Evolutionary conservation across 352 stramenopile genomes (phyloP).

Genomic region (Phytopythium montanum): DNA sequence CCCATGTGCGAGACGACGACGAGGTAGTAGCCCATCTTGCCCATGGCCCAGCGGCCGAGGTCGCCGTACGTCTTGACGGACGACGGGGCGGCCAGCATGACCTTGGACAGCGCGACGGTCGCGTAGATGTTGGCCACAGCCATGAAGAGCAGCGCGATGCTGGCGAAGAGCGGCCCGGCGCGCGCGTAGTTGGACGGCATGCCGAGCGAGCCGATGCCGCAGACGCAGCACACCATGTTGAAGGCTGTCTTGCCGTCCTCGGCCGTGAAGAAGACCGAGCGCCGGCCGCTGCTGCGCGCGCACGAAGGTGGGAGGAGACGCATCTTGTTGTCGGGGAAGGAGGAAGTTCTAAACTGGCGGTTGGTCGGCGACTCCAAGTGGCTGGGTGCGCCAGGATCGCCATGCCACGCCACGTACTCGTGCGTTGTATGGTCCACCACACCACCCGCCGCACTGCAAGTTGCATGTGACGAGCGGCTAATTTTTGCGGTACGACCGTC

Average conservation of each 20-base stretch:
- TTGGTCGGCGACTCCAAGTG: too few relatives aligned
- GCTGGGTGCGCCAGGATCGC: too few relatives aligned
- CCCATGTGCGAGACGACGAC: slow-evolving; percentile 33
- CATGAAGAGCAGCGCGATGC: slow-evolving; percentile 48
- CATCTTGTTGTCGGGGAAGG: too few relatives aligned
- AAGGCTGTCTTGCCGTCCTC: slow-evolving; percentile 43
- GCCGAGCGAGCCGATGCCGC: slow-evolving; percentile 52
- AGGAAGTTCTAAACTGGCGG: too few relatives aligned
- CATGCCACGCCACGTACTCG: too few relatives aligned
- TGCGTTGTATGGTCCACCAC: too few relatives aligned
- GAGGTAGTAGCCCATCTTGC: slow-evolving; percentile 27
- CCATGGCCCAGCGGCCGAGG: slow-evolving; percentile 38
- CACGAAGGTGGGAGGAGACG: too few relatives aligned
- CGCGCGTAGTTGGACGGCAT: slow-evolving; percentile 55
- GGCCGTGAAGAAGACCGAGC: slow-evolving; percentile 25
- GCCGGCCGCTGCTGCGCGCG: too few relatives aligned
- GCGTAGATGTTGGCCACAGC: slow-evolving; percentile 43
- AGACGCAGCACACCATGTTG: slow-evolving; percentile 50
- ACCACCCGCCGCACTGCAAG: too few relatives aligned
- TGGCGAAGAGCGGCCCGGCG: slow-evolving; percentile 33
- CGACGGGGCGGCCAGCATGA: slow-evolving; percentile 35
- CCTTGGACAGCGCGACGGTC: slow-evolving; percentile 39
- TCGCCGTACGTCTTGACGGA: slow-evolving; percentile 46
- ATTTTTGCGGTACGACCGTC: too few relatives aligned
- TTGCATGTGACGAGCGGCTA: too few relatives aligned